Conservation (phyloP, 2,329 filamentous ascomycete genomes). For the Metarhizium anisopliae region DNA sequence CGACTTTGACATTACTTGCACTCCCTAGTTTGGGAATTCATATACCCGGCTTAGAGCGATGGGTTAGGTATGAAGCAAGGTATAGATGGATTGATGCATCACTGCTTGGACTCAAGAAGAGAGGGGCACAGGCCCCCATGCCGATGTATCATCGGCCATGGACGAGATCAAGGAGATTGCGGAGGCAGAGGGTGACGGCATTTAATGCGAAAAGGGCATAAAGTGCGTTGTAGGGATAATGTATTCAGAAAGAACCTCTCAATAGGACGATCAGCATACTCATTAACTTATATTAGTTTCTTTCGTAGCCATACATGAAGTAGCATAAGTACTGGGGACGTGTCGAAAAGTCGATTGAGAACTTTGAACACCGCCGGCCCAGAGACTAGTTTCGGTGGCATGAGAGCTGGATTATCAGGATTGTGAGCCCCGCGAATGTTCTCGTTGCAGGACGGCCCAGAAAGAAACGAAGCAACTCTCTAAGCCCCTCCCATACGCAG, state of each 20-base stretch:
- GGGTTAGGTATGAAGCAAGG: slow-evolving; percentile 39
- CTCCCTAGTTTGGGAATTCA: slow-evolving; percentile 43
- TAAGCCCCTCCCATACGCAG: too few relatives aligned
- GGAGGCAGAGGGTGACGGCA: background rate
- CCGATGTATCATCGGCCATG: background rate
- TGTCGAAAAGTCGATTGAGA: too few relatives aligned
- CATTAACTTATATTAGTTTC: too few relatives aligned
- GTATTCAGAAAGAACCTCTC: background rate
- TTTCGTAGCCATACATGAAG: too few relatives aligned
- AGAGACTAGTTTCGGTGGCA: too few relatives aligned
- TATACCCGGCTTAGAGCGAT: slow-evolving; percentile 36
- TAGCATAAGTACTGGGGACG: too few relatives aligned
- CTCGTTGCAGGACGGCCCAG: too few relatives aligned
- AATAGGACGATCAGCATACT: background rate
- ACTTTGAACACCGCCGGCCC: too few relatives aligned
- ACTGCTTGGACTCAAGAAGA: slow-evolving; percentile 21
- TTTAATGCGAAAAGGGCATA: background rate
- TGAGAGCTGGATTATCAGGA: too few relatives aligned
- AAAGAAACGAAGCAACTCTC: too few relatives aligned
- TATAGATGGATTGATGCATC: slow-evolving; percentile 40
- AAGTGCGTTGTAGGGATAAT: background rate
- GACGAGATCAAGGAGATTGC: background rate
- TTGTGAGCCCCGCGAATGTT: too few relatives aligned
- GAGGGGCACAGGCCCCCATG: background rate
- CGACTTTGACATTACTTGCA: slow-evolving; percentile 35